These are phyloP conservation scores for Truncatella angustata DNA, from an alignment of 2,329 filamentous ascomycete species.

Conservation along the genomic window DNA sequence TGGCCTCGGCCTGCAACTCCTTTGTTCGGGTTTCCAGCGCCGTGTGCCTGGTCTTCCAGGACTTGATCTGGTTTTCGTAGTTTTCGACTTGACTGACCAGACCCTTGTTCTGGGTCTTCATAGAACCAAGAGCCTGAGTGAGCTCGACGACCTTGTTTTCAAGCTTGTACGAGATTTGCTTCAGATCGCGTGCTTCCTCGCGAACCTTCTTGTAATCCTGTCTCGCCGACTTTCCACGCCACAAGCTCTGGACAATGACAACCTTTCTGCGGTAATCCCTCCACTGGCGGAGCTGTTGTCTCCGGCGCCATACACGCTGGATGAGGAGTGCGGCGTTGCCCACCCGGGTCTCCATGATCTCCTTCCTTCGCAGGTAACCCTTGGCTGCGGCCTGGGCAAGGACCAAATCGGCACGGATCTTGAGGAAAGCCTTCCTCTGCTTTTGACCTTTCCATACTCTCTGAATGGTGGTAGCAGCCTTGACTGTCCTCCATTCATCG, in stretches of 20 bases:
- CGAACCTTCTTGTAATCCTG: conserved; percentile 85
- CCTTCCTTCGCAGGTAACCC: conserved; percentile 84
- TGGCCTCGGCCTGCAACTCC: conserved; percentile 93
- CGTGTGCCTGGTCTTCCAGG: conserved; percentile 90
- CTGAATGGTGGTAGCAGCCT: conserved; percentile 91
- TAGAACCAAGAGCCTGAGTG: conserved; percentile 86
- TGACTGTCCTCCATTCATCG: conserved; percentile 77
- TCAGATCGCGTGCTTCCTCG: conserved; percentile 95
- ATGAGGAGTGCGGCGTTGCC: conserved; percentile 90
- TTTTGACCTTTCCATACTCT: conserved; percentile 92
- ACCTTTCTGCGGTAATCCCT: conserved; percentile 87
- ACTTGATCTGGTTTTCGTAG: conserved; percentile 94
- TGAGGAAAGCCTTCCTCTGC: conserved; percentile 76
- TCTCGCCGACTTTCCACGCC: conserved; percentile 81
- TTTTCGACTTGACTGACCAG: conserved; percentile 87
- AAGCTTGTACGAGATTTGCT: conserved; percentile 98
- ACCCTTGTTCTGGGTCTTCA: conserved; percentile 93
- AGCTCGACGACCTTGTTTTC: conserved; percentile 99
- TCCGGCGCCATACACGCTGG: conserved; percentile 84
- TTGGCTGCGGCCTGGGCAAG: conserved; percentile 87
- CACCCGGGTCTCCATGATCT: conserved; percentile 90
- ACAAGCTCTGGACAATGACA: conserved; percentile 85
- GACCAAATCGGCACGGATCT: conserved; percentile 79
- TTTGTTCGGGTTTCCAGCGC: conserved; percentile 85
- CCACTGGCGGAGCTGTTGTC: conserved; percentile 77